phyloP scores from a whole-genome alignment of 176 grass and related monocot genomes.

The Oryza punctata region DNA sequence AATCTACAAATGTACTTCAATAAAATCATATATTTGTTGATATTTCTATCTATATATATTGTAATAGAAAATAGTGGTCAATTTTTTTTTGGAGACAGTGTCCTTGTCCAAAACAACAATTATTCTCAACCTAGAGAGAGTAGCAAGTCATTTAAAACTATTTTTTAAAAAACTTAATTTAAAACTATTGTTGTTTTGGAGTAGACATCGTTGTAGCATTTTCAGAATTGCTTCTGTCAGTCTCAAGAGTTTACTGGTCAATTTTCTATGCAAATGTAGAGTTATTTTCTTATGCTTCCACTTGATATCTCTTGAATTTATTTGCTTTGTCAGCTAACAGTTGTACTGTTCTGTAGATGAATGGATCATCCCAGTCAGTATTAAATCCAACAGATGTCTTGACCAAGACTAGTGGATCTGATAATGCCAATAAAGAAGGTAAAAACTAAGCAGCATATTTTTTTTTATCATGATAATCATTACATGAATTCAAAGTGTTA shows the following conservation, averaged over 20 bases:
- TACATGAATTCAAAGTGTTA: background rate
- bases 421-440: slow-evolving; percentile 58
- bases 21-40: no score
- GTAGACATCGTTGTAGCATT: slow-evolving; percentile 6
- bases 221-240: background rate
- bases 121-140: no score
- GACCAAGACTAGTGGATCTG: slow-evolving; percentile 42
- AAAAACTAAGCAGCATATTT: background rate
- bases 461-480: slow-evolving; percentile 1
- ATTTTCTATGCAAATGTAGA: background rate
- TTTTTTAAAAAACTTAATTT: background rate
- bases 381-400: slow-evolving; percentile 64
- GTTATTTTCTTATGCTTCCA: slow-evolving; percentile 15
- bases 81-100: no score
- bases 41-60: no score
- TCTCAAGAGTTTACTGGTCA: background rate
- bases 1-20: no score
- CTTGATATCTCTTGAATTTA: slow-evolving; percentile 15
- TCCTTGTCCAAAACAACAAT: no score
- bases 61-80: no score
- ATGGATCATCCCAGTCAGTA: slow-evolving; percentile 28
- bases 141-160: background rate
- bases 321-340: slow-evolving; percentile 18
- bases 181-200: slow-evolving; percentile 10
- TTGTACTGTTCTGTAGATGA: slow-evolving; percentile 40